Base-by-base conservation (phyloP, 495 filamentous ascomycete species). In the Hyaloscypha finlandica region DNA sequence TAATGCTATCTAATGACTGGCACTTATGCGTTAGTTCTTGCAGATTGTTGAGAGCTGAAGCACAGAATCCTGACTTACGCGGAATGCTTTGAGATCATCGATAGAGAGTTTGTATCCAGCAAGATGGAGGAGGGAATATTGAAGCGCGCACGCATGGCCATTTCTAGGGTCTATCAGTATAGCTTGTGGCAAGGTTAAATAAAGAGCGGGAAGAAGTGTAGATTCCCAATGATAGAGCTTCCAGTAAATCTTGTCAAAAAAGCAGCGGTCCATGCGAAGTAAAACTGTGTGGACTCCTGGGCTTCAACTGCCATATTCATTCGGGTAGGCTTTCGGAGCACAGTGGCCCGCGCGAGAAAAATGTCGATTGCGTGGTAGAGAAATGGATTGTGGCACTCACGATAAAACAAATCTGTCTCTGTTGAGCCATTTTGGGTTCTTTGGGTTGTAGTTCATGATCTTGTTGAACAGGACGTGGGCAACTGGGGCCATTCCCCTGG, bases 381-480 rank as follows among this genome's bases (percentile, higher is more conserved):
- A 19, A 19, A 48, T 1, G 16, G 16, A 16, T 4, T 14, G 9
- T 2, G 61, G 37, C 20, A 92, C 94, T 85, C 86, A 97, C 95
- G 95, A 99, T 77, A 99, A 92, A 55, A 99, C 92, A 77, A 99
- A 99, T 80, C 95, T 88, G 84, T 99, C 95, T 65, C 95, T 89
- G 86, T 98, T 98, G 71, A 91, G 75, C 94, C 93, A 99, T 68
- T 94, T 85, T 63, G 96, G 93, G 86, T 96, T 97, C 88, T 97
- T 93, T 68, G 95, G 95, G 89, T 99, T 99, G 86, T 97, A 99
- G 75, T 80, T 95, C 95, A 99, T 93, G 86, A 97, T 93, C 80
- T 92, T 94, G 86, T 96, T 96, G 84, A 92, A 99, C 71, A 99
- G 90, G 75, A 99, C 91, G 86, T 99, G 95, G 79, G 95, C 88